Evolutionary conservation across 1,284 basidiomycete genomes (phyloP).

Genomic region (Trichosporon coremiiforme): DNA sequence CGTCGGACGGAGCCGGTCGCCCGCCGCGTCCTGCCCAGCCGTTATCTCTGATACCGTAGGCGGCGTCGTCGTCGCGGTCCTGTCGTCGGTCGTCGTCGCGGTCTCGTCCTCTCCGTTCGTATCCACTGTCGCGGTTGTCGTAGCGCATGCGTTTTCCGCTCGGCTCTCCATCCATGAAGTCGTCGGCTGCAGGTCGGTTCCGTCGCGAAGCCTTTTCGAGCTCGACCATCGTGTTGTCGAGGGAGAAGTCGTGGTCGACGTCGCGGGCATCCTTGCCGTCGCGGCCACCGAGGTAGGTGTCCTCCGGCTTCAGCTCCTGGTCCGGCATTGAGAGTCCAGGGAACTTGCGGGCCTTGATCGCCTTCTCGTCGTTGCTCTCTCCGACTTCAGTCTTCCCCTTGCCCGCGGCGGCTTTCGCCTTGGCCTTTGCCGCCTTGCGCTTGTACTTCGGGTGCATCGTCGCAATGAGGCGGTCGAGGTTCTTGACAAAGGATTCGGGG

Average conservation of each 20-base stretch:
- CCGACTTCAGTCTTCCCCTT: conserved; percentile 41
- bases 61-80: conserved; percentile 31
- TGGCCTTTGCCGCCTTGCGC: conserved; percentile 64
- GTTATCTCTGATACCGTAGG: conserved; percentile 29
- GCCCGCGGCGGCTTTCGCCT: conserved; percentile 41
- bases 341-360: conserved; percentile 80
- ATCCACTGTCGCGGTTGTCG: conserved; percentile 57
- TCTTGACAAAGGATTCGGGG: conserved; percentile 84
- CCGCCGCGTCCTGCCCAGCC: conserved; percentile 36
- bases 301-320: conserved; percentile 61
- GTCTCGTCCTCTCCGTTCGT: conserved; percentile 54
- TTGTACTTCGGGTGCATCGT: conserved; percentile 96
- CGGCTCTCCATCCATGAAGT: conserved; percentile 58
- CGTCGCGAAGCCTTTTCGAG: conserved; percentile 66
- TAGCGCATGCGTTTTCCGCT: conserved; percentile 63
- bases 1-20: conserved; percentile 25
- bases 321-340: conserved; percentile 88
- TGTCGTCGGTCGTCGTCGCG: conserved; percentile 27
- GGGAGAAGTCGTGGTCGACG: conserved; percentile 50
- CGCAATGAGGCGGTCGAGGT: conserved; percentile 90
- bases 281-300: conserved; percentile 59
- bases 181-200: conserved; percentile 57
- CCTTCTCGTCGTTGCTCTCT: conserved; percentile 62
- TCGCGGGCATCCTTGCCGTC: conserved; percentile 62
- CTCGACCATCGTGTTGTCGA: conserved; percentile 85